Evolutionary conservation across 495 filamentous ascomycete genomes (phyloP).

Genomic region (Aspergillus cristatus): DNA sequence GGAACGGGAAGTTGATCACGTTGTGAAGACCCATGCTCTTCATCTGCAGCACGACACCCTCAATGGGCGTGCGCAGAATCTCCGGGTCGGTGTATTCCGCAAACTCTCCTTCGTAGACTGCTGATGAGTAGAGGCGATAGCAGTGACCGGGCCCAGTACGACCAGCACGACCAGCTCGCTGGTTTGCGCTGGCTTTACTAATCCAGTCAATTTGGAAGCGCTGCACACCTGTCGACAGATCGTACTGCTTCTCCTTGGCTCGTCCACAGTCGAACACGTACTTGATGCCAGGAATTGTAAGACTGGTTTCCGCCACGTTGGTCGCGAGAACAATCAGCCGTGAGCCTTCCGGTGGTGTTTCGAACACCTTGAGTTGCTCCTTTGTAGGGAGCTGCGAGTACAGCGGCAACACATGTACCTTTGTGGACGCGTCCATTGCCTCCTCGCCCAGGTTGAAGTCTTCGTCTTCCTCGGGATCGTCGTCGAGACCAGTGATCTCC

Average conservation of each 20-base stretch:
- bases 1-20: constrained; percentile 95
- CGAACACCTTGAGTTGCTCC: constrained; percentile 91
- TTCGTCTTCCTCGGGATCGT: constrained; percentile 45
- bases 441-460: constrained; percentile 53
- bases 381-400: constrained; percentile 92
- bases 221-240: constrained; percentile 78
- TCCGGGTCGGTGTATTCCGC: constrained; percentile 79
- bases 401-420: constrained; percentile 78
- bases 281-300: constrained; percentile 91
- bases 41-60: constrained; percentile 85
- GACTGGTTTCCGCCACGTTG: constrained; percentile 92
- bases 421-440: constrained; percentile 54
- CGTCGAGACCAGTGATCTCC: constrained; percentile 40
- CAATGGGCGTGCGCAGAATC: constrained; percentile 84
- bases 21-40: constrained; percentile 91
- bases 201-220: constrained; percentile 95
- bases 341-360: constrained; percentile 71
- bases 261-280: constrained; percentile 96
- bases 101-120: constrained; percentile 89
- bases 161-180: constrained; percentile 89
- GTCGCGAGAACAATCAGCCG: constrained; percentile 88
- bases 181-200: constrained; percentile 90
- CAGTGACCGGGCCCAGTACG: constrained; percentile 95
- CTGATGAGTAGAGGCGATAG: constrained; percentile 87
- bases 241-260: constrained; percentile 83